Conservation (phyloP, 805 yeast species). For the Metschnikowia gelsemii region DNA sequence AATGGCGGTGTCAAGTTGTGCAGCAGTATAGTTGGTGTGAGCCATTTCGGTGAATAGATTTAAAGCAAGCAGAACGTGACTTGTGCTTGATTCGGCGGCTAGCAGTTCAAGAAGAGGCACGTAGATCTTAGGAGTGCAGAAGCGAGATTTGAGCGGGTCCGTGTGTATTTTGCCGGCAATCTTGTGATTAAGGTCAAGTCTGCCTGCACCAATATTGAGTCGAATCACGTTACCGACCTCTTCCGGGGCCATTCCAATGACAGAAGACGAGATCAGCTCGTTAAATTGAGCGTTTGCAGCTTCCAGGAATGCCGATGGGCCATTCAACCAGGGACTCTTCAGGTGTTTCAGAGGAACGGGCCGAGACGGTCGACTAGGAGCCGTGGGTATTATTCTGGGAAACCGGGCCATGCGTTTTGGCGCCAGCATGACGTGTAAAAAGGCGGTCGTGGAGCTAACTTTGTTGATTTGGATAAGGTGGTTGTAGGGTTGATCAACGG, state of each 20-base stretch:
- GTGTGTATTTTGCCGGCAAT: conserved; percentile 12
- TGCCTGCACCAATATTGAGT: conserved; percentile 11
- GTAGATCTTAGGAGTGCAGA: conserved; percentile 9
- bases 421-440: no score
- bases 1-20: conserved; percentile 10
- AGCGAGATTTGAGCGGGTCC: conserved; percentile 10
- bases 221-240: neutral
- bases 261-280: neutral
- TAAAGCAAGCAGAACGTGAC: conserved; percentile 9
- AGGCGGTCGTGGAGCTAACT: no score
- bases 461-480: no score
- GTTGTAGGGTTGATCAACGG: no score
- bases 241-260: neutral
- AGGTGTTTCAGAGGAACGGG: neutral
- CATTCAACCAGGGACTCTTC: neutral
- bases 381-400: no score
- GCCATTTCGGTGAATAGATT: conserved; percentile 13
- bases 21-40: neutral
- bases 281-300: conserved; percentile 1
- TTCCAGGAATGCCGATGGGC: neutral
- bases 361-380: no score
- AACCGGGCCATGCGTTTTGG: no score
- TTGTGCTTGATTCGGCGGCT: conserved; percentile 6
- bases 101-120: conserved; percentile 17
- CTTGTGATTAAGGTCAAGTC: conserved; percentile 9